Evolutionary conservation across 495 filamentous ascomycete species (phyloP).

Genomic region (Melanomma pulvis-pyrius): DNA sequence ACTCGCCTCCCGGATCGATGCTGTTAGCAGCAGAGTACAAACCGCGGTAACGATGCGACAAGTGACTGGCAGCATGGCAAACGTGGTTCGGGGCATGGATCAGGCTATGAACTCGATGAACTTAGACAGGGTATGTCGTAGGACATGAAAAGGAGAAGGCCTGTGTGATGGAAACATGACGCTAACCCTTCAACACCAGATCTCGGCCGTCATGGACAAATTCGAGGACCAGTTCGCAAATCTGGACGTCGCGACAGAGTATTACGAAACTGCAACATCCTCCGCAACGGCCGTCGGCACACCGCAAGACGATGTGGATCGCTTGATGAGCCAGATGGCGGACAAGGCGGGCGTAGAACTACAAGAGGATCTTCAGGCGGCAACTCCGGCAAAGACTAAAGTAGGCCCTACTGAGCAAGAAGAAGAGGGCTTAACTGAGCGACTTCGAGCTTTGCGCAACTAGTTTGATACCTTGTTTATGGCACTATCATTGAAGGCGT

Average conservation of each 20-base stretch:
- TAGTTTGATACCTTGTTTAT: slow-evolving; percentile 16
- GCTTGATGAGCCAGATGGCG: slow-evolving; percentile 75
- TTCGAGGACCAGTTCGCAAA: slow-evolving; percentile 85
- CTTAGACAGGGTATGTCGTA: slow-evolving; percentile 62
- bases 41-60: slow-evolving; percentile 69
- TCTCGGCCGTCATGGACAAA: slow-evolving; percentile 68
- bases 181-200: slow-evolving; percentile 44
- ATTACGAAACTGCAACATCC: slow-evolving; percentile 81
- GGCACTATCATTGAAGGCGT: background rate
- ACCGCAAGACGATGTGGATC: slow-evolving; percentile 81
- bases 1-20: slow-evolving; percentile 63
- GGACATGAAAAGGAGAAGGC: background rate
- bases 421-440: slow-evolving; percentile 52
- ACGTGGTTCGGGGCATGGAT: slow-evolving; percentile 68
- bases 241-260: slow-evolving; percentile 77
- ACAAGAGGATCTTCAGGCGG: slow-evolving; percentile 65
- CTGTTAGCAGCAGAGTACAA: slow-evolving; percentile 63
- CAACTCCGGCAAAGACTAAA: slow-evolving; percentile 46
- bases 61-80: slow-evolving; percentile 66
- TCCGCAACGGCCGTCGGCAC: slow-evolving; percentile 73
- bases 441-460: slow-evolving; percentile 54
- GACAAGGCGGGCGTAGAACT: slow-evolving; percentile 82
- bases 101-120: slow-evolving; percentile 69
- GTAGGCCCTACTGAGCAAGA: slow-evolving; percentile 48
- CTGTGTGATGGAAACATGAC: background rate